phyloP scores from a whole-genome alignment of 2,329 filamentous ascomycete species.

The Coniochaeta prunicola region DNA sequence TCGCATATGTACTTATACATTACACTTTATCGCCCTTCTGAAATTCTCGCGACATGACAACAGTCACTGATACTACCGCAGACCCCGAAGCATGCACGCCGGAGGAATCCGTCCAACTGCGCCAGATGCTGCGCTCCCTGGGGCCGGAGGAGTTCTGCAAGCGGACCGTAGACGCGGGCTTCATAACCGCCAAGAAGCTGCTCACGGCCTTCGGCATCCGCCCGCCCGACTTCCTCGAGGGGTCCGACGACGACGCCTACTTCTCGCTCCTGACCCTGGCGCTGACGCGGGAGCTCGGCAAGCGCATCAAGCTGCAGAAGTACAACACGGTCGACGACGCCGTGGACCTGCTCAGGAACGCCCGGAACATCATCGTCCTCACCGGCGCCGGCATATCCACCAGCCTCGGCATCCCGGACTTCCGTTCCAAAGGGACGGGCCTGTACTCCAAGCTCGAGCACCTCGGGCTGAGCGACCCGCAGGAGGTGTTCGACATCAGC shows the following conservation, averaged over 20 bases:
- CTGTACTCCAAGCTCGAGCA: slow-evolving; percentile 81
- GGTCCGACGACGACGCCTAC: slow-evolving; percentile 65
- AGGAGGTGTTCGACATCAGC: slow-evolving; percentile 90
- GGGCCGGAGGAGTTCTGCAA: slow-evolving; percentile 74
- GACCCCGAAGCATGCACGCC: slow-evolving; percentile 52
- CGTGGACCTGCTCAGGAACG: slow-evolving; percentile 64
- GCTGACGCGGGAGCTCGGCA: slow-evolving; percentile 72
- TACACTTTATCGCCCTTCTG: background rate
- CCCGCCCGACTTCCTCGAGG: slow-evolving; percentile 67
- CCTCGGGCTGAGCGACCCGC: slow-evolving; percentile 73
- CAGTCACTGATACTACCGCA: slow-evolving; percentile 5
- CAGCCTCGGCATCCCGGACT: slow-evolving; percentile 93
- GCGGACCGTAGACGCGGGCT: slow-evolving; percentile 60
- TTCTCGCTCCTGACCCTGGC: slow-evolving; percentile 68
- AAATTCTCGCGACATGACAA: background rate
- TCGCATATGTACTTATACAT: background rate
- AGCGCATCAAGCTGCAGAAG: slow-evolving; percentile 68
- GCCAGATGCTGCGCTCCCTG: slow-evolving; percentile 63
- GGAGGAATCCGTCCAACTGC: slow-evolving; percentile 61
- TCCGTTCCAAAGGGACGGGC: slow-evolving; percentile 86
- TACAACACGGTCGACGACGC: slow-evolving; percentile 89
- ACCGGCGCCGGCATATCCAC: slow-evolving; percentile 97
- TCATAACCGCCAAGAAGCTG: slow-evolving; percentile 72
- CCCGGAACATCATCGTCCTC: slow-evolving; percentile 83
- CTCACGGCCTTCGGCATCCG: slow-evolving; percentile 79